phyloP scores from a whole-genome alignment of 108 stramenopile genomes.

The Bacterosira constricta region DNA sequence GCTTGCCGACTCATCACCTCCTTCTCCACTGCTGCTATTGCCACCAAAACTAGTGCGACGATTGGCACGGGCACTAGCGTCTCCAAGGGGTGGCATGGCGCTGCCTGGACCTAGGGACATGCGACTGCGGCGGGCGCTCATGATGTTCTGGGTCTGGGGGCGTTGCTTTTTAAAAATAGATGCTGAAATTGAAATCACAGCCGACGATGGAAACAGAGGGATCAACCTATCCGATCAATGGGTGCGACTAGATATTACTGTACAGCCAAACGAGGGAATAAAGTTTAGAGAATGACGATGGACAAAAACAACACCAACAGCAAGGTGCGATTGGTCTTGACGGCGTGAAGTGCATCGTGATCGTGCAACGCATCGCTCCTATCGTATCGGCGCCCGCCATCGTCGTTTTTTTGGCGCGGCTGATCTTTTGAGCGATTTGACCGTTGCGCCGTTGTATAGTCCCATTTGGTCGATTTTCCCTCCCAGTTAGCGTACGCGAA shows the following conservation, averaged over 20 bases:
- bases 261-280: too few relatives aligned
- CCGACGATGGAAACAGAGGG: neutral
- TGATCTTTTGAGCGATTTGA: neutral
- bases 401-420: conserved; percentile 11
- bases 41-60: conserved; percentile 38
- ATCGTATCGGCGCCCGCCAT: too few relatives aligned
- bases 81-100: conserved; percentile 14
- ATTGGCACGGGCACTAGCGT: conserved; percentile 24
- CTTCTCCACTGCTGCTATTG: neutral
- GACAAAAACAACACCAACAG: neutral
- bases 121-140: conserved; percentile 31
- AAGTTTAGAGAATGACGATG: neutral
- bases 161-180: neutral
- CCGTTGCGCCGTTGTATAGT: too few relatives aligned
- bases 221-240: too few relatives aligned
- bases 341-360: too few relatives aligned
- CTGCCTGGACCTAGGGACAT: conserved; percentile 27
- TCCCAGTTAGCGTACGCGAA: too few relatives aligned
- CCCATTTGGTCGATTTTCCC: too few relatives aligned
- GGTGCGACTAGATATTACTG: too few relatives aligned
- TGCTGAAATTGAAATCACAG: neutral
- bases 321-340: too few relatives aligned
- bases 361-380: too few relatives aligned
- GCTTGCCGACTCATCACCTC: neutral
- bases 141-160: neutral